Conservation (phyloP, 2,329 filamentous ascomycete genomes). For the Clarireedia hainanense region DNA sequence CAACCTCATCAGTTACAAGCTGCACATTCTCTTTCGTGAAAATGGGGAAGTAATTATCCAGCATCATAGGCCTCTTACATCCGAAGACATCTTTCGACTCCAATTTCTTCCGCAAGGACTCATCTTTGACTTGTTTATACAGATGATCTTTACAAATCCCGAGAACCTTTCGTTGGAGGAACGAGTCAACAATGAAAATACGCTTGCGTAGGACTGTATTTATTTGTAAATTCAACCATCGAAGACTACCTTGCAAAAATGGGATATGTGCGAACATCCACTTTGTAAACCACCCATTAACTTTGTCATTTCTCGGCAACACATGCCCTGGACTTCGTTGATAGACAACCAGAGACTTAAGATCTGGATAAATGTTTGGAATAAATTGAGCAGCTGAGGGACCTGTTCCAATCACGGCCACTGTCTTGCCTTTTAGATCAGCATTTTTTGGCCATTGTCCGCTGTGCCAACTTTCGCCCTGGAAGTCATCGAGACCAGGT, state of each 20-base stretch:
- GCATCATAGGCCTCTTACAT: neutral
- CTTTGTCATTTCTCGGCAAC: neutral
- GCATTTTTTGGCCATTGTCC: neutral
- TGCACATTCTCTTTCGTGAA: neutral
- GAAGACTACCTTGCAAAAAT: neutral
- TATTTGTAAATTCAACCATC: neutral
- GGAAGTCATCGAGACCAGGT: neutral
- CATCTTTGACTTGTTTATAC: neutral
- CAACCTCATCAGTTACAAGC: neutral
- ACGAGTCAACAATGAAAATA: neutral
- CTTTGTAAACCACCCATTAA: neutral
- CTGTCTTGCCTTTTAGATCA: neutral
- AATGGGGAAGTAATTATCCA: neutral
- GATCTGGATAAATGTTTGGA: neutral
- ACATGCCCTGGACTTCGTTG: slow-evolving; percentile 1
- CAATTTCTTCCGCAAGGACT: neutral
- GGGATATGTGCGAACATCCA: slow-evolving; percentile 1
- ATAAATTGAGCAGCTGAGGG: slow-evolving; percentile 3
- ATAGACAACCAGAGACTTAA: neutral
- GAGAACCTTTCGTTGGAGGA: neutral
- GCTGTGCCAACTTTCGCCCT: neutral
- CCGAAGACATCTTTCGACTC: neutral
- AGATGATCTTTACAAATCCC: neutral
- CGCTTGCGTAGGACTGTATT: neutral
- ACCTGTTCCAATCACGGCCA: neutral